phyloP scores from a whole-genome alignment of 2,329 filamentous ascomycete genomes.

The Magnaporthiopsis incrustans region DNA sequence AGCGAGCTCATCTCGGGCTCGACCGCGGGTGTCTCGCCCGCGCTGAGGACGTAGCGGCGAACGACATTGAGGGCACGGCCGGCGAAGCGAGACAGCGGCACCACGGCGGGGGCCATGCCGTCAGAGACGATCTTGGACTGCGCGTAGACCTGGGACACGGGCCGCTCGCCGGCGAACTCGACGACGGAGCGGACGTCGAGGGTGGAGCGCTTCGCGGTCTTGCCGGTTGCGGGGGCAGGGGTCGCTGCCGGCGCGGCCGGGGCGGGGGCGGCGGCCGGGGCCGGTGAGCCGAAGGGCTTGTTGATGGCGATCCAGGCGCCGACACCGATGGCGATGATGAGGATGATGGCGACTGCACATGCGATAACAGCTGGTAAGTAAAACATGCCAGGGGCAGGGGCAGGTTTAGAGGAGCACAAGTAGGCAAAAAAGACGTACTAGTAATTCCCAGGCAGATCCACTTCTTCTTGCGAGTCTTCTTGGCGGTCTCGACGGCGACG shows the following conservation, averaged over 20 bases:
- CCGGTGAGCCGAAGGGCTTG: conserved; percentile 19
- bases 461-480: conserved; percentile 83
- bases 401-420: no score
- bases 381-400: background rate
- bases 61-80: background rate
- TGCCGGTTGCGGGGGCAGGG: conserved; percentile 26
- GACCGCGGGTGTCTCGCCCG: background rate
- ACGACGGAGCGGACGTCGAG: conserved; percentile 16
- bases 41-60: conserved; percentile 2
- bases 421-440: conserved; percentile 36
- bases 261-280: conserved; percentile 20
- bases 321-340: conserved; percentile 43
- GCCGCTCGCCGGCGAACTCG: conserved; percentile 15
- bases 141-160: conserved; percentile 14
- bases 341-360: conserved; percentile 40
- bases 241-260: conserved; percentile 20
- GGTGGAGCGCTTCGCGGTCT: conserved; percentile 22
- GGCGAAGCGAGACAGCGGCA: conserved; percentile 11
- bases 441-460: conserved; percentile 84
- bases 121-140: conserved; percentile 17
- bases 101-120: conserved; percentile 8
- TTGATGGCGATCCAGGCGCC: conserved; percentile 40
- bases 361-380: background rate
- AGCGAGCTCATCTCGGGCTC: conserved; percentile 6
- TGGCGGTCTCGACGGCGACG: conserved; percentile 73